These are phyloP conservation scores for Phycomyces nitens DNA, from an alignment of 192 early-diverging fungal genomes.

Conservation along the genomic window DNA sequence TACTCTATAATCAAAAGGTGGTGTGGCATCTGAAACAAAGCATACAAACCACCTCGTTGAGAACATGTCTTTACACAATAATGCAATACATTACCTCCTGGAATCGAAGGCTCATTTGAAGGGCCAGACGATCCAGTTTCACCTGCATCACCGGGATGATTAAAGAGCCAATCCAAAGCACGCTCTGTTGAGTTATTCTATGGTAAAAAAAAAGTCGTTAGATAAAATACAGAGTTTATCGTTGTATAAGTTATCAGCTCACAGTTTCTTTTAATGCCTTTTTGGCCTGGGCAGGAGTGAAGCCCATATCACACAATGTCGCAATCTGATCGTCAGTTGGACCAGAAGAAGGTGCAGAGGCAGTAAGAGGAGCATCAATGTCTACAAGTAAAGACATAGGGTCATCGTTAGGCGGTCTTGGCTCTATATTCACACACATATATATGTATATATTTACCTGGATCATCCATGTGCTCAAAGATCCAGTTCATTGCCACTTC, in stretches of 20 bases:
- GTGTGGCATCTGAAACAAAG: slow-evolving; percentile 33
- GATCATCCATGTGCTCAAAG: slow-evolving; percentile 96
- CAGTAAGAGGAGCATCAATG: slow-evolving; percentile 69
- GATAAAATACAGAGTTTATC: background rate
- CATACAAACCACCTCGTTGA: background rate
- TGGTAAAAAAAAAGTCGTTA: background rate
- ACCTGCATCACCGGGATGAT: slow-evolving; percentile 67
- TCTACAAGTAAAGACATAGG: slow-evolving; percentile 38
- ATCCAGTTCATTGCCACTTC: slow-evolving; percentile 93
- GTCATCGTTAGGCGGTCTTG: background rate
- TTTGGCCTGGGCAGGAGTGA: slow-evolving; percentile 71
- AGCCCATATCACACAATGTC: slow-evolving; percentile 90
- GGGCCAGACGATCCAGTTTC: slow-evolving; percentile 39
- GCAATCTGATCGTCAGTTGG: slow-evolving; percentile 56
- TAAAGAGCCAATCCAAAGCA: slow-evolving; percentile 95
- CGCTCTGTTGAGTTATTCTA: slow-evolving; percentile 80
- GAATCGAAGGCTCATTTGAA: background rate
- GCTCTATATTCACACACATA: background rate
- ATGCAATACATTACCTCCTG: slow-evolving; percentile 15
- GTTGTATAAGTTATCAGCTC: slow-evolving; percentile 15
- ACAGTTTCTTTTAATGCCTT: slow-evolving; percentile 82
- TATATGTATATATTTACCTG: too few relatives aligned
- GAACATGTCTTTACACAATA: slow-evolving; percentile 19
- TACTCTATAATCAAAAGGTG: slow-evolving; percentile 61
- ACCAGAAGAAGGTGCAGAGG: slow-evolving; percentile 20